phyloP scores from a whole-genome alignment of 345 rosid genomes.

The Salix exigua region DNA sequence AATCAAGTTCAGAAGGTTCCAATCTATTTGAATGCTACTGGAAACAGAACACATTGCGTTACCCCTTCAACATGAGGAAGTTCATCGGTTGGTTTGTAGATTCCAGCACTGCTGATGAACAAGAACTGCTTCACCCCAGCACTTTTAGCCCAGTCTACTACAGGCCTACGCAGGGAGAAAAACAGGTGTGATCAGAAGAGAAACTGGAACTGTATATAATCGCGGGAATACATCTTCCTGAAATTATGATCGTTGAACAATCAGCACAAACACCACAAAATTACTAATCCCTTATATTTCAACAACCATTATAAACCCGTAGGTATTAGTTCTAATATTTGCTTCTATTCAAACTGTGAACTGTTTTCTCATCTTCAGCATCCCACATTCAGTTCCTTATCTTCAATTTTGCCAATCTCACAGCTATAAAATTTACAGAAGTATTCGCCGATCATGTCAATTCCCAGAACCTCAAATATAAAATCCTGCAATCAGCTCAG shows the following conservation, averaged over 20 bases:
- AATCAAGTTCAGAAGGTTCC: neutral
- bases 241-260: neutral
- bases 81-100: constrained; percentile 78
- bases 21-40: neutral
- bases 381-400: neutral
- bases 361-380: neutral
- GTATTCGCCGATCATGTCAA: neutral
- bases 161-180: constrained; percentile 47
- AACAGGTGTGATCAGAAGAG: neutral
- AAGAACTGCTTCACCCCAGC: constrained; percentile 76
- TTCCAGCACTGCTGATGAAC: constrained; percentile 93
- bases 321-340: neutral
- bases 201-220: neutral
- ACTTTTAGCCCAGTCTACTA: constrained; percentile 86
- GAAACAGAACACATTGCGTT: constrained; percentile 1
- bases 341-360: neutral
- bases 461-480: neutral
- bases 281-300: neutral
- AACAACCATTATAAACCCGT: neutral
- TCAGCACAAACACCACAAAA: neutral
- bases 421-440: neutral
- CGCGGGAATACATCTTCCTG: neutral
- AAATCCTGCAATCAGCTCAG: neutral
- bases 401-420: neutral
- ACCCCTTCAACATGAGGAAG: constrained; percentile 98